Evolutionary conservation across 2,329 filamentous ascomycete species (phyloP), one percentile per base, ranked within the genome.

Genomic region (Niveomyces coronatus): DNA sequence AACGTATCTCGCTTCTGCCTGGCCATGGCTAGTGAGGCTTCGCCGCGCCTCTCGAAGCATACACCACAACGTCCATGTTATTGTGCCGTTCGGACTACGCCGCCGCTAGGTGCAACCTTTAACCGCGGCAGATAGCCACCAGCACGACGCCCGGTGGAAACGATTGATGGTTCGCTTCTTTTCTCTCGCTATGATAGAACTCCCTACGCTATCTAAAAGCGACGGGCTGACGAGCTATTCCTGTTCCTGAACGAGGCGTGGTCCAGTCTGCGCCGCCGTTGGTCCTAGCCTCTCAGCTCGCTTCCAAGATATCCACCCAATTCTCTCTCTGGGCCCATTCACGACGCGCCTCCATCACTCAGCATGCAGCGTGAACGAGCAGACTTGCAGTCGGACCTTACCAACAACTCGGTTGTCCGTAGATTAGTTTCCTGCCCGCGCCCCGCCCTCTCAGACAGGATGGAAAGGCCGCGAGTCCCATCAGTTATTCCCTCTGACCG

Each of bases 201-300:
- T 24, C 22, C 11, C 22, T 24, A 11, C 22, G 22, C 22, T 24
- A 24, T 7, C 22, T 24, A 24, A 11, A n/a, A n/a, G n/a, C n/a
- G n/a, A n/a, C n/a, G n/a, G n/a, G n/a, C n/a, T n/a, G n/a, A n/a
- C 22, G 11, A 24, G 11, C 38, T 40, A 36, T 31, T 40, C 38
- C 38, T 40, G 38, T 40, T 40, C 38, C 38, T 40, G 38, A 35
- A 26, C 32, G 27, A 35, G 38, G 19, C 32, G 31, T 23, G 20
- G 9, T 30, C 22, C 23, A 11, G 22, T 22, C 35, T 26, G 20
- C 29, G n/a, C 19, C 35, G 23, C 27, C 15, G 9, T 38, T 31
- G 35, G 29, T 16, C 22, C 28, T n/a, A n/a, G n/a, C n/a, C 22
- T 24, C 22, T 24, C 22, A 27, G 22, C n/a, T 33, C 9, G 28